These are phyloP conservation scores for Blumeria graminis DNA, from an alignment of 2,329 filamentous ascomycete genomes.

Conservation along the genomic window DNA sequence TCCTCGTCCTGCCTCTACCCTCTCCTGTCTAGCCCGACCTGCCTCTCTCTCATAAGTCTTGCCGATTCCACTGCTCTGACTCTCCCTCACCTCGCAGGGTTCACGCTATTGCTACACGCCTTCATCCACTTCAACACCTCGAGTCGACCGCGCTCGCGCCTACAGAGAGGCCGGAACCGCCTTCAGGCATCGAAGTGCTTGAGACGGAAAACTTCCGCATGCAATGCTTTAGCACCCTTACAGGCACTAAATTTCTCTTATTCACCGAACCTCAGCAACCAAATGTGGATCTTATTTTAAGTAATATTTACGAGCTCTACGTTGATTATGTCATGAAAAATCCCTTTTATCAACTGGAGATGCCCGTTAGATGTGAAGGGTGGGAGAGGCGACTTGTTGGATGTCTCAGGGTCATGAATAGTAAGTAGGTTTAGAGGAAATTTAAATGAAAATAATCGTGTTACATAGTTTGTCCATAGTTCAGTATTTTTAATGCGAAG, in stretches of 20 bases:
- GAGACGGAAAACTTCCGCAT: constrained; percentile 87
- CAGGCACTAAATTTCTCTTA: constrained; percentile 82
- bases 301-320: constrained; percentile 81
- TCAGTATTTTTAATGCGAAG: too few species aligned
- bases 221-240: constrained; percentile 87
- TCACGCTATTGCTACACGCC: constrained; percentile 41
- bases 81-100: constrained; percentile 22
- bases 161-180: constrained; percentile 33
- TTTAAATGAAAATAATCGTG: neutral
- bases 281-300: constrained; percentile 66
- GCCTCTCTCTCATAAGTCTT: neutral
- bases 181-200: constrained; percentile 70
- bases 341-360: constrained; percentile 92
- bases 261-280: constrained; percentile 57
- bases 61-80: neutral
- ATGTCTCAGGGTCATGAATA: constrained; percentile 54
- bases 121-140: constrained; percentile 32
- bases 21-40: too few species aligned
- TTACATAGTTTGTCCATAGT: too few species aligned
- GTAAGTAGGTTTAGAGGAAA: constrained; percentile 11
- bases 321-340: constrained; percentile 99
- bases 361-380: constrained; percentile 85
- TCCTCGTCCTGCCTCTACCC: neutral
- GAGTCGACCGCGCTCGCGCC: constrained; percentile 25
- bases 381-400: constrained; percentile 72